A percentile compares a stretch with the other conserved stretches of the same genome.
These are phyloP conservation scores for Nyssa sinensis DNA, from an alignment of 148 eudicot species.

Conservation along the genomic window DNA sequence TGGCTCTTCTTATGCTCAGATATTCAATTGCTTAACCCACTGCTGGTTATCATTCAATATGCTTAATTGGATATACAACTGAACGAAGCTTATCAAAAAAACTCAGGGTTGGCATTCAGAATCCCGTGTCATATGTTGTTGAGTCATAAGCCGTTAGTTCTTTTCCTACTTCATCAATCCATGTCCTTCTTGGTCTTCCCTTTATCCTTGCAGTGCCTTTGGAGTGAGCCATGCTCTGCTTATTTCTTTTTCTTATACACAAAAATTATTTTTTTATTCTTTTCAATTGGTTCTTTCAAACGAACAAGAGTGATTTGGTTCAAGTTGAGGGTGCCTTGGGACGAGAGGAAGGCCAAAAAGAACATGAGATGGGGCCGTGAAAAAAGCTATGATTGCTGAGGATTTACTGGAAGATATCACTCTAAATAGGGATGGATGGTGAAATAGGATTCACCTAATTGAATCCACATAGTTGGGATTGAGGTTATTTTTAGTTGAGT, in stretches of 20 bases:
- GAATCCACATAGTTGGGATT: neutral
- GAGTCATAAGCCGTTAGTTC: neutral
- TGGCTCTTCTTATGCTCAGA: constrained; percentile 1
- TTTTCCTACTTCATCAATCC: neutral
- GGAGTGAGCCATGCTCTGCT: neutral
- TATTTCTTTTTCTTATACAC: neutral
- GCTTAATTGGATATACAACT: neutral
- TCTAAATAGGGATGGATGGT: neutral
- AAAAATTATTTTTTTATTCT: neutral
- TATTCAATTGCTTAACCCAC: neutral
- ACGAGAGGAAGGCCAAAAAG: neutral
- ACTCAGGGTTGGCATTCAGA: neutral
- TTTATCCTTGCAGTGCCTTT: neutral
- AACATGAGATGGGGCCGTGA: neutral
- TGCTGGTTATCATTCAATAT: neutral
- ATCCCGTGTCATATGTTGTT: neutral
- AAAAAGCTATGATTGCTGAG: neutral
- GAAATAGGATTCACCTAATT: neutral
- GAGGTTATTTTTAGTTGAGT: neutral
- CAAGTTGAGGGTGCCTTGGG: neutral
- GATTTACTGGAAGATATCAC: neutral
- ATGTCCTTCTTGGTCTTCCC: neutral
- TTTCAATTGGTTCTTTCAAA: neutral
- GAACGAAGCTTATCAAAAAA: neutral
- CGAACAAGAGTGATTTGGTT: neutral